Evolutionary conservation across 805 yeast species (phyloP).

Genomic region (Barnettozyma salicaria): DNA sequence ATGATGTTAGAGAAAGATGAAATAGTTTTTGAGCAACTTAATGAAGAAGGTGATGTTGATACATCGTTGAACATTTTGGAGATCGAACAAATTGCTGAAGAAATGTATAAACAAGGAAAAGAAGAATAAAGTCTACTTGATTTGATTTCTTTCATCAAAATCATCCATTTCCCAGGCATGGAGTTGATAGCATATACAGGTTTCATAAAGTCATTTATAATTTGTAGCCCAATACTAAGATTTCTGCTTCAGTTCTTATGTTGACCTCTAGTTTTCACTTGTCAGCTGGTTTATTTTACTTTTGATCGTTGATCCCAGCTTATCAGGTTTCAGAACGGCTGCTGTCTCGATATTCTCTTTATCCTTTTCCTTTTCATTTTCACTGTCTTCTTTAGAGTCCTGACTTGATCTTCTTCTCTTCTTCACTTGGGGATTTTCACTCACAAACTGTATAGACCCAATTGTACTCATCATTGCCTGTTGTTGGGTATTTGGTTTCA

Average conservation of each 20-base stretch:
- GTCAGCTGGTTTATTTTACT: too few species aligned
- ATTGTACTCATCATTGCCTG: conserved; percentile 25
- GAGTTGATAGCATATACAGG: too few species aligned
- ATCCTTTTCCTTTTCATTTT: conserved; percentile 2
- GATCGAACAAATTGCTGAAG: conserved; percentile 53
- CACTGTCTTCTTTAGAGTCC: neutral
- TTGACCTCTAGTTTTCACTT: too few species aligned
- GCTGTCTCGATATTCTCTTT: neutral
- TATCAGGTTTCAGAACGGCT: too few species aligned
- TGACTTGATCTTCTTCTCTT: conserved; percentile 24
- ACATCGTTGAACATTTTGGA: conserved; percentile 45
- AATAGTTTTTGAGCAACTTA: conserved; percentile 51
- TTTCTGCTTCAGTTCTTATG: too few species aligned
- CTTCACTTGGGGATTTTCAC: conserved; percentile 26
- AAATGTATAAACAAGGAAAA: conserved; percentile 29
- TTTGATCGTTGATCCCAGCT: too few species aligned
- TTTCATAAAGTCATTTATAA: too few species aligned
- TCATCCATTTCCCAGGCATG: too few species aligned
- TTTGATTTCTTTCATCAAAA: too few species aligned
- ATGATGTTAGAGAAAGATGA: conserved; percentile 36
- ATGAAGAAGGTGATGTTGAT: conserved; percentile 33
- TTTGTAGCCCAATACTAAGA: too few species aligned
- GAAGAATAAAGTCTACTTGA: too few species aligned
- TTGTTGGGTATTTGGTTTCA: conserved; percentile 23
- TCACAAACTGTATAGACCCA: conserved; percentile 25